Base-by-base conservation (phyloP, 2,329 filamentous ascomycete species). In the Phoma herbarum region DNA sequence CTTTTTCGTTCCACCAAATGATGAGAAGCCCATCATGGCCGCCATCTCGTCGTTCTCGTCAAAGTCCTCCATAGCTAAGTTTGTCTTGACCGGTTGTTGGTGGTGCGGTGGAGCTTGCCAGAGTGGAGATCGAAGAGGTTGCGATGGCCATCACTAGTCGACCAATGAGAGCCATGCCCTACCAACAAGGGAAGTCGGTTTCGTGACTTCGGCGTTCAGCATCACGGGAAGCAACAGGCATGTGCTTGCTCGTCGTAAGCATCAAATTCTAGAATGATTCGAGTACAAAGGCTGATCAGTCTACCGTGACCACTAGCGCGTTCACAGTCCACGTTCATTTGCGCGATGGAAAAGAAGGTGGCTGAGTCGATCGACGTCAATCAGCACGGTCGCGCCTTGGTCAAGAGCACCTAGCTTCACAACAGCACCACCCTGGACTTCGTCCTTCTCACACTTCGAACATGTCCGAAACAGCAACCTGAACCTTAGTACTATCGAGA, bases 11-110 rank as follows among this genome's bases (percentile, higher is more conserved):
- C 83, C 79, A 64, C 90, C 90, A 71, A 93, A 93, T 57, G 85
- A 84, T 9, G 87, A 84, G 76, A 93, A 93, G 62, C 90, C 90
- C 87, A 93, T 89, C 45, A 85, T 83, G 41, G 85, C 84, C 22
- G 88, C 87, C 74, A 91, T 52, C 41, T 67, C 63, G 51, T 85
- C 84, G 41, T 84, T 81, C 20, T 79, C 69, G n/a, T 80, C 79
- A 61, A 78, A 73, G 23, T 55, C 52, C 16, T 60, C 57, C 57
- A 60, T 60, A 10, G 33, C 22, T 18, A 12, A 11, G n/a, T 35
- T 23, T 35, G 18, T 47, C 26, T 41, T 60, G 7, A 48, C 47
- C 25, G 31, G 25, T 37, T 28, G 33, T 41, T 42, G 50, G 42
- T 20, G 31, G 23, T 42, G 9, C 23, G 31, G 33, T 20, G 43